These are phyloP conservation scores for Backusella tuberculispora DNA, from an alignment of 192 early-diverging fungal genomes.

Conservation along the genomic window DNA sequence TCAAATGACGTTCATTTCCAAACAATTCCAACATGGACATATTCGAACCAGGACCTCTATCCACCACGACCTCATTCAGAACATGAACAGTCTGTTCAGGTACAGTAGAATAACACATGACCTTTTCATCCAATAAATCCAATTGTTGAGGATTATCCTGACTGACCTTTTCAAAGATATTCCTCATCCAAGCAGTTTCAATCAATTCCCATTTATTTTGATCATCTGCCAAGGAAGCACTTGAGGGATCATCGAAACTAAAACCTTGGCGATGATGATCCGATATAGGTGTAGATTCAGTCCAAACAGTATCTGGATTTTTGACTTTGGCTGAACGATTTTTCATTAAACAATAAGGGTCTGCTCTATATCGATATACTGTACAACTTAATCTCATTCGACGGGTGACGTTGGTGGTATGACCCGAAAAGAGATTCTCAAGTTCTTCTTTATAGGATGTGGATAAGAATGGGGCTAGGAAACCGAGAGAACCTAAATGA, in stretches of 20 bases:
- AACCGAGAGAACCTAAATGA: constrained; percentile 93
- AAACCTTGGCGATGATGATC: too few species aligned
- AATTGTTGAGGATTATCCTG: constrained; percentile 18
- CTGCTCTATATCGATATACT: constrained; percentile 65
- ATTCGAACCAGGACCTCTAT: constrained; percentile 89
- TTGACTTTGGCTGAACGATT: not conserved
- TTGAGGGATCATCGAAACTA: too few species aligned
- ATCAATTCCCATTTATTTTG: constrained; percentile 46
- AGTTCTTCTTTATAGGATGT: constrained; percentile 61
- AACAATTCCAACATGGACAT: constrained; percentile 86
- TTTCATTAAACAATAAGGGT: constrained; percentile 17
- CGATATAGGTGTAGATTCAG: not conserved
- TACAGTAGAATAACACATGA: constrained; percentile 54
- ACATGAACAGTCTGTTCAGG: constrained; percentile 83
- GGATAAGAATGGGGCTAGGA: constrained; percentile 88
- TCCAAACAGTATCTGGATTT: not conserved
- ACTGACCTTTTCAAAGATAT: constrained; percentile 21
- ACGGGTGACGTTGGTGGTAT: constrained; percentile 78
- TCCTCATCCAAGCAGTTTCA: constrained; percentile 37
- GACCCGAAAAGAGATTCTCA: constrained; percentile 25
- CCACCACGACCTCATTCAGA: constrained; percentile 92
- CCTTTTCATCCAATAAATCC: constrained; percentile 39
- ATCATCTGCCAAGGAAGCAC: not conserved
- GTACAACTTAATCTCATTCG: constrained; percentile 93
- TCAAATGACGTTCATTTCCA: constrained; percentile 83